Evolutionary conservation across 305 asterid genomes (phyloP).

Genomic region (Stenogyne calaminthoides): DNA sequence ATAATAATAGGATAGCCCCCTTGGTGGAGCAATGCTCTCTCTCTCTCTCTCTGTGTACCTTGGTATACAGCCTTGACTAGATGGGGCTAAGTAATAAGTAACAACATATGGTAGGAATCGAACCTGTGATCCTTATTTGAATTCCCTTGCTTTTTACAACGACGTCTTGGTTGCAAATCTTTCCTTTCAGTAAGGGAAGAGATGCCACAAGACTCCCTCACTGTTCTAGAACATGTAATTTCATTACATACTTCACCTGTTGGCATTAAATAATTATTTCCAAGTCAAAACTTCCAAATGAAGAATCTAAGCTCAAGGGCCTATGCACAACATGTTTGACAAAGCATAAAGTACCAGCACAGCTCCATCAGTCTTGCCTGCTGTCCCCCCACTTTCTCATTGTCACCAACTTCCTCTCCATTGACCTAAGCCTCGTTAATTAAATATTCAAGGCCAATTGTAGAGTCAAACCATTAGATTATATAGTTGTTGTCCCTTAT

Average conservation of each 20-base stretch:
- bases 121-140: background rate
- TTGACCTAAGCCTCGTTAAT: conserved; percentile 34
- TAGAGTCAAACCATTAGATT: conserved; percentile 39
- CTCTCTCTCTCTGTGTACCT: background rate
- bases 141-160: background rate
- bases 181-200: conserved; percentile 1
- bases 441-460: conserved; percentile 32
- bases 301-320: conserved; percentile 41
- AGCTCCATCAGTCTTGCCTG: conserved; percentile 52
- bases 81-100: background rate
- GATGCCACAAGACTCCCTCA: background rate
- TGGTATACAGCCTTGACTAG: background rate
- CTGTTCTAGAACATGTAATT: background rate
- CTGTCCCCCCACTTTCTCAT: conserved; percentile 48
- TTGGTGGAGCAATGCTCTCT: conserved; percentile 16
- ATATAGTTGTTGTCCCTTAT: conserved; percentile 30
- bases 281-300: conserved; percentile 42
- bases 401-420: conserved; percentile 35
- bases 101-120: background rate
- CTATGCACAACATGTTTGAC: conserved; percentile 34
- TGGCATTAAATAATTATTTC: conserved; percentile 30
- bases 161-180: background rate
- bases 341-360: conserved; percentile 41
- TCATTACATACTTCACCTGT: conserved; percentile 18
- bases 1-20: conserved; percentile 11